These are phyloP conservation scores for Aegilops bicornis DNA, from an alignment of 176 grass and related monocot genomes.

Conservation along the genomic window DNA sequence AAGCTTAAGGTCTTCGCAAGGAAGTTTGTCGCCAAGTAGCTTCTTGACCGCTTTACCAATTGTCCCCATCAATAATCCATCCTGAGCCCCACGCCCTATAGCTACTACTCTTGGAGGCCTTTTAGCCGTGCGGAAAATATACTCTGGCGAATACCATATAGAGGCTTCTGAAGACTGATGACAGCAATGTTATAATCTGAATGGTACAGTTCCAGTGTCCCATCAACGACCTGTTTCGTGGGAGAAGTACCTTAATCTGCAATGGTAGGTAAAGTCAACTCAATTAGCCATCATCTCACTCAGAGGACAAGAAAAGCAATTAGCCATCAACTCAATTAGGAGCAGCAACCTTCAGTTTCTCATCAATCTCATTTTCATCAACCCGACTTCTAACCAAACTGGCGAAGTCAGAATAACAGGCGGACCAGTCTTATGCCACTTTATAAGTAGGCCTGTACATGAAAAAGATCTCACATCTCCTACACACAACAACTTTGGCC, in stretches of 20 bases:
- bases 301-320: background rate
- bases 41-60: no score
- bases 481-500: background rate
- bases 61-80: no score
- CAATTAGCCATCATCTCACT: background rate
- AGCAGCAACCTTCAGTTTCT: background rate
- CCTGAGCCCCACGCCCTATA: no score
- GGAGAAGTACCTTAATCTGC: conserved; percentile 27
- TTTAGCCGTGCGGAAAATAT: background rate
- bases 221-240: background rate
- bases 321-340: background rate
- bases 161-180: background rate
- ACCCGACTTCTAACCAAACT: background rate
- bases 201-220: conserved; percentile 23
- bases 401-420: conserved; percentile 6
- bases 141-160: background rate
- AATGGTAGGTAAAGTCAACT: background rate
- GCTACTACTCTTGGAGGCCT: background rate
- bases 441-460: background rate
- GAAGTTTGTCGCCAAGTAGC: no score
- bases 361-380: background rate
- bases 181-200: conserved; percentile 30
- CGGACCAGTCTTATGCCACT: background rate
- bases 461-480: background rate
- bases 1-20: no score